phyloP scores from a whole-genome alignment of 192 early-diverging fungal species.

The Obelidium mucronatum region DNA sequence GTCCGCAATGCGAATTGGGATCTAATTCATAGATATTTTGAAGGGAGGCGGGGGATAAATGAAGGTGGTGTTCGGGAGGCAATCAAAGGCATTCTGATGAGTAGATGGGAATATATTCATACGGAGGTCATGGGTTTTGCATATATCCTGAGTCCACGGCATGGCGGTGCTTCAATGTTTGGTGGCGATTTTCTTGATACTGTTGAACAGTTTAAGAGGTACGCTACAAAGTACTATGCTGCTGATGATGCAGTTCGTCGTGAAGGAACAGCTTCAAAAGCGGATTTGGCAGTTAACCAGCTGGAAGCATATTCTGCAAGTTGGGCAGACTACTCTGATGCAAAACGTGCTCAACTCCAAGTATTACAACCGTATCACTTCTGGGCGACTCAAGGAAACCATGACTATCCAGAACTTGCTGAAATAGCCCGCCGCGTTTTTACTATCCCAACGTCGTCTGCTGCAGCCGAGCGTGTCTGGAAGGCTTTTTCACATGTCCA shows the following conservation, averaged over 20 bases:
- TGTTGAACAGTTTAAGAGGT: neutral
- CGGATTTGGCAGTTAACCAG: neutral
- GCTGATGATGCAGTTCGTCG: neutral
- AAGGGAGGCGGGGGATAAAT: neutral
- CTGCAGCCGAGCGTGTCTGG: conserved; percentile 4
- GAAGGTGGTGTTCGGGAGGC: no score
- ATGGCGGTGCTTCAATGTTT: neutral
- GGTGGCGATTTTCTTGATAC: neutral
- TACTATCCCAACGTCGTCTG: conserved; percentile 3
- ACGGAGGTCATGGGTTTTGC: conserved; percentile 12
- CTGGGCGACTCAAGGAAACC: neutral
- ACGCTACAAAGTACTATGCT: neutral
- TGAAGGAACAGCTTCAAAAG: neutral
- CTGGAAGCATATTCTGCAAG: neutral
- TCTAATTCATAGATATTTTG: neutral
- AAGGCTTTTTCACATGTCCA: conserved; percentile 7
- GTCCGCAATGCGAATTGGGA: neutral
- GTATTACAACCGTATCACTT: neutral
- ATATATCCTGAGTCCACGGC: neutral
- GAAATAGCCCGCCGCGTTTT: neutral
- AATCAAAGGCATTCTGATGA: neutral
- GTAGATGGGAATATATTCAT: conserved; percentile 1
- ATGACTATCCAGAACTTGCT: neutral
- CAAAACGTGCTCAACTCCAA: neutral
- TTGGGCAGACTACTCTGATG: neutral